These are phyloP conservation scores for Mycena rebaudengoi DNA, from an alignment of 768 basidiomycete species.

Conservation along the genomic window DNA sequence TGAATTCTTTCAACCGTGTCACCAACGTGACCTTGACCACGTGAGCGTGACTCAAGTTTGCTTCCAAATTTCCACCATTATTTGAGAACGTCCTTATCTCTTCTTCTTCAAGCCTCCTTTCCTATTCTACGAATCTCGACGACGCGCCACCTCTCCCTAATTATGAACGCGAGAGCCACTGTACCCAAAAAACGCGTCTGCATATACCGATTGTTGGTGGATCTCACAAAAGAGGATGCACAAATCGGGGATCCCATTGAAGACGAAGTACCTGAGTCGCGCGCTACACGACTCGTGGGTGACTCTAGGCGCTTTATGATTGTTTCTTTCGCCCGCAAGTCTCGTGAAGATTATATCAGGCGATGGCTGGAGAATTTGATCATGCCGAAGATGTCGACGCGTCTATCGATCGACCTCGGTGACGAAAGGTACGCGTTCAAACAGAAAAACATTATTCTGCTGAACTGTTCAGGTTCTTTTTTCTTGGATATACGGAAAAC, in stretches of 20 bases:
- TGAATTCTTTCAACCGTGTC: no score
- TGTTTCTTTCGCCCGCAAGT: conserved; percentile 1
- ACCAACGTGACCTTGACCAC: no score
- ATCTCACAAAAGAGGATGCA: neutral
- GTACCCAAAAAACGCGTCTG: conserved; percentile 16
- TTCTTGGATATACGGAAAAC: conserved; percentile 28
- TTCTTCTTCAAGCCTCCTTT: no score
- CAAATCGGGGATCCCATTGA: neutral
- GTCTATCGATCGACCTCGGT: neutral
- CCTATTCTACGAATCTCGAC: no score
- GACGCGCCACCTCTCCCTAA: conserved; percentile 14
- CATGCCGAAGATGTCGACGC: neutral
- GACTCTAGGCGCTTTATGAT: conserved; percentile 25
- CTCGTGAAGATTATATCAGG: neutral
- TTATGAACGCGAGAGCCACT: conserved; percentile 9
- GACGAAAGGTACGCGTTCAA: conserved; percentile 14
- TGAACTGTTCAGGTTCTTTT: conserved; percentile 18
- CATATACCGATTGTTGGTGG: neutral
- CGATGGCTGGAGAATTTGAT: conserved; percentile 18
- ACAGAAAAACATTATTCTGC: neutral
- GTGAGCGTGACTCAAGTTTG: no score
- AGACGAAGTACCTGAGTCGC: conserved; percentile 21
- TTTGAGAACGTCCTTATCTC: no score
- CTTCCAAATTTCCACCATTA: no score
- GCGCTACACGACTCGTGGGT: conserved; percentile 25